Percentiles rank a stretch among this genome's conserved stretches.
These are phyloP conservation scores for Saprolegnia parasitica DNA, from an alignment of 352 stramenopile species.

Conservation along the genomic window DNA sequence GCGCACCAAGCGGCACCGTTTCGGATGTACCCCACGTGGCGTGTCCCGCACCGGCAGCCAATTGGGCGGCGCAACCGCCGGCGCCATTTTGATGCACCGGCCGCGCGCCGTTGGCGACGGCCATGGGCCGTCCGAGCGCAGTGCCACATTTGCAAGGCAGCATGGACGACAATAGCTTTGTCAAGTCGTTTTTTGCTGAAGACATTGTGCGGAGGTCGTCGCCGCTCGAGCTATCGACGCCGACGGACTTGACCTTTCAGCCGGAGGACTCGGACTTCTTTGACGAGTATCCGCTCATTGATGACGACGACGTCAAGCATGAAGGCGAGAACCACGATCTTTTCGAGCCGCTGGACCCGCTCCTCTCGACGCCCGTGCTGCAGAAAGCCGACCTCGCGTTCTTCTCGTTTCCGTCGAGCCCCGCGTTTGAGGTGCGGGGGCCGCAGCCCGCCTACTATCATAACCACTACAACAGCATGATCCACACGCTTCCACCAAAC, in stretches of 20 bases:
- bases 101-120: not conserved
- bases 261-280: slow-evolving; percentile 19
- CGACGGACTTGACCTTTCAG: not conserved
- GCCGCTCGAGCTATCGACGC: not conserved
- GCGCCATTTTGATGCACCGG: slow-evolving; percentile 8
- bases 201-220: slow-evolving; percentile 6
- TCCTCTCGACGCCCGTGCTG: slow-evolving; percentile 9
- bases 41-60: not conserved
- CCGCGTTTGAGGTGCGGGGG: slow-evolving; percentile 22
- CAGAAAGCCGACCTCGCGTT: slow-evolving; percentile 18
- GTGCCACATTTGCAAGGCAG: not conserved
- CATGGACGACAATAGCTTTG: slow-evolving; percentile 28
- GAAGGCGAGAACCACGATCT: not conserved
- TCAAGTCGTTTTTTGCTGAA: slow-evolving; percentile 27
- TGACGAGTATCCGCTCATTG: not conserved
- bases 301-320: slow-evolving; percentile 7
- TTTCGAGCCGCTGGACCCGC: slow-evolving; percentile 24
- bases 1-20: not conserved
- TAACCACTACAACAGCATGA: not conserved
- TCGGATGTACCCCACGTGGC: not conserved
- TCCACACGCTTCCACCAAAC: not conserved
- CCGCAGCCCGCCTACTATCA: slow-evolving; percentile 15
- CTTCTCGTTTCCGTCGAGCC: not conserved
- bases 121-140: not conserved
- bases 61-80: not conserved